Evolutionary conservation across 2,329 filamentous ascomycete genomes (phyloP), one percentile per base, ranked within the genome.

Genomic region (Trichoderma afroharzianum): DNA sequence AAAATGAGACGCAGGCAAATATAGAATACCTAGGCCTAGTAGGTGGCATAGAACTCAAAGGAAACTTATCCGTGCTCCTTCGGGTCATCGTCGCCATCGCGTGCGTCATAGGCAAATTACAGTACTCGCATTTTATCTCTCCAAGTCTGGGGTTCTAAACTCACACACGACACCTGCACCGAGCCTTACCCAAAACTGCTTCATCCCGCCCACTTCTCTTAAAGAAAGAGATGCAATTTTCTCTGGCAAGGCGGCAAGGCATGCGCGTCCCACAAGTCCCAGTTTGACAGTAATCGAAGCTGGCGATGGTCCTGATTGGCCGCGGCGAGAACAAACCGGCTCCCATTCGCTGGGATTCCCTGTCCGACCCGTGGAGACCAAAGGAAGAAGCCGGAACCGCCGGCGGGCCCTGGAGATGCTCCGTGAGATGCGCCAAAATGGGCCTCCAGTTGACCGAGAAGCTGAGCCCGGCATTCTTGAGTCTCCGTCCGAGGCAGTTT

Each of bases 281-380:
- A 21, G 47, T 21, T 53, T 14, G 47, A 24, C 36, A 33, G n/a
- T 28, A 21, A 59, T 12, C 14, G 15, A 59, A 32, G 57, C 18
- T 61, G 36, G 18, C n/a, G 14, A 5, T 6, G 36, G 21, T 18
- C 14, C n/a, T 70, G 67, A 69, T 70, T 72, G 77, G 74, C 73
- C 68, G 71, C 70, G 73, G 76, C 78, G 78, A 79, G 77, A 79
- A 80, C 74, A 79, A 79, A 79, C 78, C 78, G 77, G 78, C 71
- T 67, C 47, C 68, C 62, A 74, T 74, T 73, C 74, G 74, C 73
- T 70, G 57, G 67, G 71, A 68, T 73, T 66, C 75, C 77, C 75
- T 72, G 73, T 75, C 74, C 63, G 75, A 71, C 43, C 21, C 39
- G 72, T 73, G 74, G 66, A 30, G 61, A 47, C 32, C 61, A 59